Percentiles rank a stretch among this genome's conserved stretches.
Conservation (phyloP, 2,329 filamentous ascomycete species). For the Botrytis porri region DNA sequence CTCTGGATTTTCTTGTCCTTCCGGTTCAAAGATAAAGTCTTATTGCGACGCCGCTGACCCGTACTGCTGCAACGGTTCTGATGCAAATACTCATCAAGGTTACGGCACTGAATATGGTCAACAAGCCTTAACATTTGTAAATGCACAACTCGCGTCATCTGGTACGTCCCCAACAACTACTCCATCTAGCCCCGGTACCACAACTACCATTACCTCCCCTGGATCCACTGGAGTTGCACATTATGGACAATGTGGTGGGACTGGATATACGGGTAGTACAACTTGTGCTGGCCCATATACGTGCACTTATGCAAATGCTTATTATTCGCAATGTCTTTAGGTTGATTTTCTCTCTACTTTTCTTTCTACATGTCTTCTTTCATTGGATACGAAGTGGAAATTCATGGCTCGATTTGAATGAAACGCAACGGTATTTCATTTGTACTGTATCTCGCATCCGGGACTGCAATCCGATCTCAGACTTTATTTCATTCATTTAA, state of each 20-base stretch:
- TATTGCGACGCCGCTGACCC: constrained; percentile 60
- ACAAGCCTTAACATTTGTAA: constrained; percentile 55
- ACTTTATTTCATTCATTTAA: neutral
- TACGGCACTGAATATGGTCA: constrained; percentile 57
- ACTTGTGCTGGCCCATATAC: constrained; percentile 22
- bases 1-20: constrained; percentile 52
- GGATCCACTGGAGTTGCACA: constrained; percentile 10
- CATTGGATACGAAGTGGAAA: neutral
- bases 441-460: neutral
- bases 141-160: constrained; percentile 45
- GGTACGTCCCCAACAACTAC: constrained; percentile 16
- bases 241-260: constrained; percentile 25
- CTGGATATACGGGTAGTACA: constrained; percentile 23
- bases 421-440: neutral
- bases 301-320: constrained; percentile 23
- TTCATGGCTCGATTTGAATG: neutral
- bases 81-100: constrained; percentile 53
- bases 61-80: constrained; percentile 60
- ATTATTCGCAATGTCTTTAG: constrained; percentile 29
- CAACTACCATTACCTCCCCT: neutral
- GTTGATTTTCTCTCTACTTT: constrained; percentile 3
- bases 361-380: neutral
- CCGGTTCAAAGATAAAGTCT: constrained; percentile 53
- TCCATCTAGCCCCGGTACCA: constrained; percentile 9
- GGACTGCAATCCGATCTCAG: neutral